These are phyloP conservation scores for Euphrasia confusa DNA, from an alignment of 257 asterid species.

Conservation along the genomic window DNA sequence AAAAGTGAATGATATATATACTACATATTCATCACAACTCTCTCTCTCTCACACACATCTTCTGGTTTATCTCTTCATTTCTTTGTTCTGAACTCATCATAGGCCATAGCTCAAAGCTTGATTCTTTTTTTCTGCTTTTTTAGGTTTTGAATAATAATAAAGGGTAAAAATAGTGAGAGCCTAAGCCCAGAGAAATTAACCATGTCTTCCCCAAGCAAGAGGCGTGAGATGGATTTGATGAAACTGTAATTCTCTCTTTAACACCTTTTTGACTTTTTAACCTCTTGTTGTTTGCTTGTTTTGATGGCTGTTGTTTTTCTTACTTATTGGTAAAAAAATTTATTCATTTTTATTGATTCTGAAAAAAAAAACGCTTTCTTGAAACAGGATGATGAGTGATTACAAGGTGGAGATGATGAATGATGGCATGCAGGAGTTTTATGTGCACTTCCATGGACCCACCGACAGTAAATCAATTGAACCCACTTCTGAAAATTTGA, in stretches of 20 bases:
- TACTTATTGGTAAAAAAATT: constrained; percentile 14
- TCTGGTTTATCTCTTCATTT: too few species aligned
- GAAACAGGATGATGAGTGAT: constrained; percentile 93
- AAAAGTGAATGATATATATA: background rate
- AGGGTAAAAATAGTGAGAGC: background rate
- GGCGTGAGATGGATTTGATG: constrained; percentile 98
- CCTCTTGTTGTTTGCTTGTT: constrained; percentile 17
- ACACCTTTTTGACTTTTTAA: background rate
- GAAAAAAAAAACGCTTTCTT: constrained; percentile 14
- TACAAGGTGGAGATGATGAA: constrained; percentile 93
- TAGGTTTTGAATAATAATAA: background rate
- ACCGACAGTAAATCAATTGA: constrained; percentile 55
- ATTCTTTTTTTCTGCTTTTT: background rate
- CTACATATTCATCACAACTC: too few species aligned
- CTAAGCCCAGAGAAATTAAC: constrained; percentile 13
- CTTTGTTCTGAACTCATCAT: too few species aligned
- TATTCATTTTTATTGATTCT: constrained; percentile 2
- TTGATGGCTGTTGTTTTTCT: background rate
- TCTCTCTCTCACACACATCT: too few species aligned
- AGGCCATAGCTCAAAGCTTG: background rate
- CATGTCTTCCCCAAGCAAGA: constrained; percentile 99
- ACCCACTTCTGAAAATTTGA: constrained; percentile 23
- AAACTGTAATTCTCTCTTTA: constrained; percentile 56
- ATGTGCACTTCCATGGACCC: constrained; percentile 92
- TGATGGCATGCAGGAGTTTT: constrained; percentile 86